These are phyloP conservation scores for Ceratocystis destructans DNA, from an alignment of 2,329 filamentous ascomycete species.

Conservation along the genomic window DNA sequence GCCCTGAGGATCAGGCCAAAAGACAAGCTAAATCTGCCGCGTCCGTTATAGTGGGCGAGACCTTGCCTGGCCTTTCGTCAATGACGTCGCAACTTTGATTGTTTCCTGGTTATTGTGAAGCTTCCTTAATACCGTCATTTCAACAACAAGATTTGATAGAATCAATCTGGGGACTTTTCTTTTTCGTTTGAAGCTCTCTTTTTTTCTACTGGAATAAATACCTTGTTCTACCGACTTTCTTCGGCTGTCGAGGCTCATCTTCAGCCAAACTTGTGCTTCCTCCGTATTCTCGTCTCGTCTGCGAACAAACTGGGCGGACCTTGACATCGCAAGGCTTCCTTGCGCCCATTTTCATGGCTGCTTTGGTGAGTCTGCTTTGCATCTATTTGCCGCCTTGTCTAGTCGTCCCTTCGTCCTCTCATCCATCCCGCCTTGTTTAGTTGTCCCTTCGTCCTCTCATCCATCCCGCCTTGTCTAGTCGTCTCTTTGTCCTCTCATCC, in stretches of 20 bases:
- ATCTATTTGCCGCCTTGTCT: not conserved
- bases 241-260: not conserved
- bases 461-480: not conserved
- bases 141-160: not conserved
- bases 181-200: not conserved
- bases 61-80: not conserved
- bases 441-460: not conserved
- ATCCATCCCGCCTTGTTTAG: not conserved
- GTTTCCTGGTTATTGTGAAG: not conserved
- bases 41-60: not conserved
- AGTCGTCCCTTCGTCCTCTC: not conserved
- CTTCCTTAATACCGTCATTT: not conserved
- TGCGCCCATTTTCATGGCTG: slow-evolving; percentile 14
- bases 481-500: not conserved
- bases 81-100: not conserved
- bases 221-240: not conserved
- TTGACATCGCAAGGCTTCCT: slow-evolving; percentile 3
- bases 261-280: not conserved
- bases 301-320: no score
- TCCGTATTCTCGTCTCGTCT: not conserved
- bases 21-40: not conserved
- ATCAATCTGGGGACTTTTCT: not conserved
- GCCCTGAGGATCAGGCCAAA: slow-evolving; percentile 2
- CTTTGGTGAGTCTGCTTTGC: slow-evolving; percentile 14
- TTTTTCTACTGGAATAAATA: not conserved